Percentiles rank a stretch among this genome's conserved stretches.
Conservation (phyloP, 2,329 filamentous ascomycete species). For the Talaromyces pinophilus region DNA sequence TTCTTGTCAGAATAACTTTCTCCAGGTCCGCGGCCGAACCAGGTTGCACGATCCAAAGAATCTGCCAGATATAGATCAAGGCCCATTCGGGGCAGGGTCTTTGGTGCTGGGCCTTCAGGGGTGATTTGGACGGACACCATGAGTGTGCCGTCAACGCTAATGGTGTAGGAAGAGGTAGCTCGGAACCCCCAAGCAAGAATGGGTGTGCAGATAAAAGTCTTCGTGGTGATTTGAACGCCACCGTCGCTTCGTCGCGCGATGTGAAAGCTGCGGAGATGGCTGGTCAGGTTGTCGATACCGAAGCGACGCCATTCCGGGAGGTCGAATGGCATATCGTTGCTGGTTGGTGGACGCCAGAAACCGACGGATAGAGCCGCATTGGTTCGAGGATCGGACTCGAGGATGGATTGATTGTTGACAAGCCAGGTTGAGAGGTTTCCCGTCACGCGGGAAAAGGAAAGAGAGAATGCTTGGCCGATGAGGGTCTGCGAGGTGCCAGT, state of each 20-base stretch:
- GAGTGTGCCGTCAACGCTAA: background rate
- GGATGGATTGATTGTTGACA: background rate
- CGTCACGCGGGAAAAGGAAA: background rate
- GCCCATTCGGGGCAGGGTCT: background rate
- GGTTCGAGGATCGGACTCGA: background rate
- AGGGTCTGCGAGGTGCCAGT: background rate
- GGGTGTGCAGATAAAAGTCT: background rate
- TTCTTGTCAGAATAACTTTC: background rate
- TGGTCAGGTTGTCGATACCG: slow-evolving; percentile 20
- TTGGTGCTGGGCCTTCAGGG: background rate
- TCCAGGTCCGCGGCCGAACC: background rate
- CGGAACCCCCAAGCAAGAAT: background rate
- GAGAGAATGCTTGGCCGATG: background rate
- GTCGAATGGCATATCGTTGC: slow-evolving; percentile 35
- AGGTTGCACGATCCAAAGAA: background rate
- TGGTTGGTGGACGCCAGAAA: slow-evolving; percentile 38
- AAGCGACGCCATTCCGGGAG: slow-evolving; percentile 32
- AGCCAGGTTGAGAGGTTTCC: background rate
- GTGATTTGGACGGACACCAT: background rate
- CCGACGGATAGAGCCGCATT: slow-evolving; percentile 21
- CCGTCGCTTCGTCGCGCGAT: background rate
- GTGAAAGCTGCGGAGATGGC: slow-evolving; percentile 2
- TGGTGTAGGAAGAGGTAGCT: background rate
- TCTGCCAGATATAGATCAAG: background rate
- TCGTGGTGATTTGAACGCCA: background rate